Evolutionary conservation across 805 yeast genomes (phyloP), one percentile per base, ranked within the genome.

Genomic region (Ogataea nakhonphanomensis): DNA sequence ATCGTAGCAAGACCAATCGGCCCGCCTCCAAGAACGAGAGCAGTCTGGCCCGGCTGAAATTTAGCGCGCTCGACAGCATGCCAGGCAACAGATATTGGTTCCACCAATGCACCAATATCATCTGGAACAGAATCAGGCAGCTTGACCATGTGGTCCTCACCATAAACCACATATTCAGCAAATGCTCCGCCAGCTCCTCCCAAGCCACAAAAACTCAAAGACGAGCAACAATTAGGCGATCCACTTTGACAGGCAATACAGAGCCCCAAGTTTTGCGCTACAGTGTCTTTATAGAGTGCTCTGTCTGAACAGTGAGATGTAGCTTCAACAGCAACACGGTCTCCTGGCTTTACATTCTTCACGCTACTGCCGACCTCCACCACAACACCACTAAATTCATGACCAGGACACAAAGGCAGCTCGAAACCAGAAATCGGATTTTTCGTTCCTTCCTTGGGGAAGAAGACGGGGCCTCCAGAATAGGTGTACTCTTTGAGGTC

Each of bases 1-100:
- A 77, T 63, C 3, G 80, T 69, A 15, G 82, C 75, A 17, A 79
- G 59, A 5, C 84, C 83, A 51, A 78, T 77, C 10, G 82, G 80
- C 4, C 84, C 84, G n/a, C 76, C 74, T 14, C 83, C 82, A 8
- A 78, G 52, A 12, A 78, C 72, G 30, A 76, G 57, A 7, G 78
- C 80, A 6, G 70, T 56, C 40, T 54, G 65, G 22, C 79, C 80
- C 15, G 53, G 59, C 40, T 64, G 54, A 49, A 74, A 71, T 12
- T 51, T 54, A 0, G 78, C 62, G 4, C 70, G 61, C 43, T 69
- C 65, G 24, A 72, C 73, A 2, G 81, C 82, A 49, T 78, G 84
- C 79, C 80, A 72, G 14, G 74, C 66, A 38, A 76, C 82, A 4
- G 80, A 69, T 33, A 78, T 59, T 8, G 83, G 82, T 52, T 78